Evolutionary conservation across 768 basidiomycete species (phyloP).

Genomic region (Dacryopinax primogenitus): DNA sequence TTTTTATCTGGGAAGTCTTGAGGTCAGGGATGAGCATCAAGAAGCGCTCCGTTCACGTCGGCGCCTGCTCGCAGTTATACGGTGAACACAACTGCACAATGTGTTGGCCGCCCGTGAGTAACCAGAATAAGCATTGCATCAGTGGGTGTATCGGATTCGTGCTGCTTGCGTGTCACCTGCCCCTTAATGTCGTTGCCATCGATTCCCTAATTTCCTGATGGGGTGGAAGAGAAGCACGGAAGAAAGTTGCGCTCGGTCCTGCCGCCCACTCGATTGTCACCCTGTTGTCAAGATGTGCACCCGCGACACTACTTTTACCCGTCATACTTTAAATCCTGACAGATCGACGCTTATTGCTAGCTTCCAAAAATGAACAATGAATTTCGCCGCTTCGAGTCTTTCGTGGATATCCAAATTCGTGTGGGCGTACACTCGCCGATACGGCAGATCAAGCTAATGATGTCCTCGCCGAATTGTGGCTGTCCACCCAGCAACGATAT

Average conservation of each 20-base stretch:
- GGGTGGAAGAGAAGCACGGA: conserved; percentile 7
- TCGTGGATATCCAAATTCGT: neutral
- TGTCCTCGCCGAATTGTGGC: neutral
- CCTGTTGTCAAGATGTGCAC: neutral
- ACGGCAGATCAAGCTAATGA: neutral
- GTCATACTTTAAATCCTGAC: neutral
- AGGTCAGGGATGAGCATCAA: neutral
- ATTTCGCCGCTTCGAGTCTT: neutral
- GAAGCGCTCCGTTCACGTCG: neutral
- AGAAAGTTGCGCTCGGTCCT: conserved; percentile 3
- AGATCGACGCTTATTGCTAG: neutral
- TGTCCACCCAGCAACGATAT: neutral
- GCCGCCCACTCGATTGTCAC: neutral
- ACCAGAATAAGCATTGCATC: neutral
- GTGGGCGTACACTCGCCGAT: neutral
- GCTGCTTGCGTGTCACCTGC: neutral
- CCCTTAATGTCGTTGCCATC: conserved; percentile 7
- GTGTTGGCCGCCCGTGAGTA: conserved; percentile 7
- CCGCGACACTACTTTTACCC: neutral
- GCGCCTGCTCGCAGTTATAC: too few relatives aligned
- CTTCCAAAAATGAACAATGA: neutral
- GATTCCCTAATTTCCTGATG: neutral
- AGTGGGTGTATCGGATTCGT: neutral
- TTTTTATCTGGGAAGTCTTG: conserved; percentile 7
- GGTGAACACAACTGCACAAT: neutral